Conservation (phyloP, 2,329 filamentous ascomycete genomes). For the Aureobasidium sp. region DNA sequence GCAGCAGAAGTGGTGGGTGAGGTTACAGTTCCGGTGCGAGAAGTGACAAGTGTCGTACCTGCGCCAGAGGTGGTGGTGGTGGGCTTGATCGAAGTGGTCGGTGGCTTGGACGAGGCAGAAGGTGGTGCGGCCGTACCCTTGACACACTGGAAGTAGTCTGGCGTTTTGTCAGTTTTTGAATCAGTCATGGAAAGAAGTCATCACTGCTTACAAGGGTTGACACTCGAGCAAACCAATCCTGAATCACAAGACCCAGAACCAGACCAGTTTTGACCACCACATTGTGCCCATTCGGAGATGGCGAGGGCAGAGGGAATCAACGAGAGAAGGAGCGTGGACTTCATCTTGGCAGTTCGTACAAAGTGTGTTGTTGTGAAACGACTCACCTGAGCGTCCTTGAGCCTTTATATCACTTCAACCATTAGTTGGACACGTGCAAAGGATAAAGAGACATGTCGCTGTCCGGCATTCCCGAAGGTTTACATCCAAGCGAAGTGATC, state of each 20-base stretch:
- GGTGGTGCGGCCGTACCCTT: constrained; percentile 23
- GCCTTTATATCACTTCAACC: not conserved
- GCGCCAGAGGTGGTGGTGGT: constrained; percentile 11
- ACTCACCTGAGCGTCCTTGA: not conserved
- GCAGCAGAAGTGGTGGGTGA: constrained; percentile 16
- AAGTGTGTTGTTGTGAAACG: not conserved
- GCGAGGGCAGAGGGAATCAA: constrained; percentile 19
- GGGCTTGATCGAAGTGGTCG: constrained; percentile 17
- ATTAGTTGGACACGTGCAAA: not conserved
- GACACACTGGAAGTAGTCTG: constrained; percentile 25
- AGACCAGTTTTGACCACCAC: constrained; percentile 19
- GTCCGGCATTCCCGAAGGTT: not conserved
- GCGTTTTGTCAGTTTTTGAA: not conserved
- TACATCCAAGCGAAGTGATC: constrained; percentile 6
- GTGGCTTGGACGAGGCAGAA: constrained; percentile 21
- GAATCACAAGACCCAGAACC: constrained; percentile 21
- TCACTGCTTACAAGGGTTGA: constrained; percentile 21
- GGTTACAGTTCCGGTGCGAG: constrained; percentile 13
- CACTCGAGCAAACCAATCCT: constrained; percentile 19
- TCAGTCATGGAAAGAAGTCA: not conserved
- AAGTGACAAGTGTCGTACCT: not conserved
- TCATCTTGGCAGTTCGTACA: not conserved
- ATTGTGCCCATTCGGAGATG: constrained; percentile 20
- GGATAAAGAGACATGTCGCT: not conserved
- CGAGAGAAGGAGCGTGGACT: constrained; percentile 5